Evolutionary conservation across 2,329 filamentous ascomycete genomes (phyloP).

Genomic region (Pseudocercospora crystallina): DNA sequence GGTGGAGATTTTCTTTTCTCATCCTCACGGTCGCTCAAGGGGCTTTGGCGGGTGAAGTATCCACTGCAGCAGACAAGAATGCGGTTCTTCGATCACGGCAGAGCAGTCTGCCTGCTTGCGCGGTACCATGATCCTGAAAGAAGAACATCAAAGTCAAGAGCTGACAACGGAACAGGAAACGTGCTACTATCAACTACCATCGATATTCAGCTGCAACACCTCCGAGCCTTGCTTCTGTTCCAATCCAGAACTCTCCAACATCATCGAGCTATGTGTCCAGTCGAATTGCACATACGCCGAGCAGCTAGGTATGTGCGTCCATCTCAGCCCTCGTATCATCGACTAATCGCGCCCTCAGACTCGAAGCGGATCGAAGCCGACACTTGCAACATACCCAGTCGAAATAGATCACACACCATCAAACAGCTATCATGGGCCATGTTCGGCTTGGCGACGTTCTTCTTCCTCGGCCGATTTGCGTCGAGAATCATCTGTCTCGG

Average conservation of each 20-base stretch:
- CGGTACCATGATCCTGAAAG: neutral
- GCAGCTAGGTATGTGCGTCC: slow-evolving; percentile 4
- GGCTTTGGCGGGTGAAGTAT: no score
- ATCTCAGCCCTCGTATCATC: neutral
- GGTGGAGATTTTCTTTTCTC: no score
- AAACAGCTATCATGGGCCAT: slow-evolving; percentile 10
- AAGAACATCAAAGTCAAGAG: neutral
- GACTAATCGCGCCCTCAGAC: neutral
- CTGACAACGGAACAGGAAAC: slow-evolving; percentile 4
- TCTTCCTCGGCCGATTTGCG: neutral
- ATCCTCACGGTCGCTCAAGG: no score
- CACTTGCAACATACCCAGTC: neutral
- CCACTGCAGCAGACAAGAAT: no score
- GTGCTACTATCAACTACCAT: slow-evolving; percentile 8
- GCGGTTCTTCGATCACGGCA: no score
- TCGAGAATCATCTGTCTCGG: neutral
- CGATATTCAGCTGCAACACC: slow-evolving; percentile 1
- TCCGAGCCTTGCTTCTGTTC: slow-evolving; percentile 7
- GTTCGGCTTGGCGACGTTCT: slow-evolving; percentile 5
- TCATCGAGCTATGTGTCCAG: slow-evolving; percentile 8
- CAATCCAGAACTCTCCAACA: neutral
- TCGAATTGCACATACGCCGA: slow-evolving; percentile 10
- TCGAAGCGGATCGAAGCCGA: neutral
- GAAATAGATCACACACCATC: neutral
- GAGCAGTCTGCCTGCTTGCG: slow-evolving; percentile 3